Percentiles rank a stretch among this genome's conserved stretches.
Conservation (phyloP, 805 yeast genomes). For the Pichia phayaonensis region DNA sequence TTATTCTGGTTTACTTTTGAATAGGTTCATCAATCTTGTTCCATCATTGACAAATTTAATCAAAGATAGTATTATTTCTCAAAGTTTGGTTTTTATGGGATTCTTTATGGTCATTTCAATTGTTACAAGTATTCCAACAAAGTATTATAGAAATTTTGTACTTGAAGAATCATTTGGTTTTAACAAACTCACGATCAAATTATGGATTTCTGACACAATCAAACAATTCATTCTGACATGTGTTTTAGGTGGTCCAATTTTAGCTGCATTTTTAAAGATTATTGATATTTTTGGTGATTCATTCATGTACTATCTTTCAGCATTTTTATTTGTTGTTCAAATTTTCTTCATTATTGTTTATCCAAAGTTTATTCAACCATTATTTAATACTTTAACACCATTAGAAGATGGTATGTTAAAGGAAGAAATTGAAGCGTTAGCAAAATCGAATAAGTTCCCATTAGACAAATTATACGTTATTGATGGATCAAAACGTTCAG, state of each 20-base stretch:
- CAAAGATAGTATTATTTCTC: slow-evolving; percentile 54
- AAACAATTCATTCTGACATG: slow-evolving; percentile 50
- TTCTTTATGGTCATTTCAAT: slow-evolving; percentile 43
- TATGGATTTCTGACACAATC: slow-evolving; percentile 68
- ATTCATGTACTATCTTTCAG: slow-evolving; percentile 75
- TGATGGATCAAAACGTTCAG: slow-evolving; percentile 95
- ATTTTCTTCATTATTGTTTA: slow-evolving; percentile 64
- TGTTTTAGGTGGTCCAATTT: slow-evolving; percentile 62
- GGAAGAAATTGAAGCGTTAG: slow-evolving; percentile 70
- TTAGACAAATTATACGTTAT: slow-evolving; percentile 76
- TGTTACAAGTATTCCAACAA: slow-evolving; percentile 55
- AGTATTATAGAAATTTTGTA: slow-evolving; percentile 74
- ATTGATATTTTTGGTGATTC: slow-evolving; percentile 71
- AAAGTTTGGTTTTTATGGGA: slow-evolving; percentile 59
- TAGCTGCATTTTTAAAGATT: slow-evolving; percentile 72
- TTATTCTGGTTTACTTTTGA: slow-evolving; percentile 16
- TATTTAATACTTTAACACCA: slow-evolving; percentile 87
- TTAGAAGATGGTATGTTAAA: slow-evolving; percentile 86
- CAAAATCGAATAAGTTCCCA: slow-evolving; percentile 74
- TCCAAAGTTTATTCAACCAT: slow-evolving; percentile 85
- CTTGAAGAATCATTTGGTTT: slow-evolving; percentile 91
- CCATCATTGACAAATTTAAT: slow-evolving; percentile 16
- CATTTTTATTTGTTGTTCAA: slow-evolving; percentile 63
- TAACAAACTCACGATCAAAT: slow-evolving; percentile 67
- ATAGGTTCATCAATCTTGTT: slow-evolving; percentile 15